Base-by-base conservation (phyloP, 2,329 filamentous ascomycete genomes). In the Arthrobotrys conoides region DNA sequence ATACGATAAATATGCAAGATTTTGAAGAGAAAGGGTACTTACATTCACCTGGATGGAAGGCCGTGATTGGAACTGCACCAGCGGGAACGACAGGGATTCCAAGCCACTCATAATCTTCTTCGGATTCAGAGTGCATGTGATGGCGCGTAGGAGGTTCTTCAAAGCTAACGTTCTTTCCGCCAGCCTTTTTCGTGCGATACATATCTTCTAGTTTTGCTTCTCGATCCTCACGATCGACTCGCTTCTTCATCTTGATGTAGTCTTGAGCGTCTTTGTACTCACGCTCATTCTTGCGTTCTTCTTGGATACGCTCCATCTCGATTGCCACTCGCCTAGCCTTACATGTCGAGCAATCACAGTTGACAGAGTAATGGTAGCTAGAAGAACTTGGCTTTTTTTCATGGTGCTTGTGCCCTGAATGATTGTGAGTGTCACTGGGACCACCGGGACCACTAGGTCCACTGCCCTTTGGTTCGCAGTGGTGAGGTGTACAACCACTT, bases 251-350 rank as follows among this genome's bases (percentile, higher is more conserved):
- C n/a, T 51, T 78, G 5, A 68, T 46, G 57, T 72, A 78, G 0
- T 78, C 75, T 27, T 59, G 59, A 22, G 68, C 59, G 16, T 77
- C 73, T 59, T 67, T 67, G 46, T 48, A 68, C 12, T 78, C 75
- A 46, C 64, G 68, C n/a, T 78, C 68, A 16, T 63, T 63, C 41
- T 49, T 64, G 36, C 68, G 61, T n/a, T 72, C 75, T 16, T 72
- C 68, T 24, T 78, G 67, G 30, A 78, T 48, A 33, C 63, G 68
- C 12, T 78, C 75, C 68, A 78, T 72, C 48, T 78, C 75, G 1
- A 68, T 48, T 14, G 68, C 75, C 44, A 69, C 59, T 27, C 44
- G 53, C 68, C 75, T 71, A 27, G 75, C 68, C 68, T 72, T 71
- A 78, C 75, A 78, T 46, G 68, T 63, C 8, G 63, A 12, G 55